Evolutionary conservation across 192 early-diverging fungal genomes (phyloP).

Genomic region (Chytriomyces hyalinus): DNA sequence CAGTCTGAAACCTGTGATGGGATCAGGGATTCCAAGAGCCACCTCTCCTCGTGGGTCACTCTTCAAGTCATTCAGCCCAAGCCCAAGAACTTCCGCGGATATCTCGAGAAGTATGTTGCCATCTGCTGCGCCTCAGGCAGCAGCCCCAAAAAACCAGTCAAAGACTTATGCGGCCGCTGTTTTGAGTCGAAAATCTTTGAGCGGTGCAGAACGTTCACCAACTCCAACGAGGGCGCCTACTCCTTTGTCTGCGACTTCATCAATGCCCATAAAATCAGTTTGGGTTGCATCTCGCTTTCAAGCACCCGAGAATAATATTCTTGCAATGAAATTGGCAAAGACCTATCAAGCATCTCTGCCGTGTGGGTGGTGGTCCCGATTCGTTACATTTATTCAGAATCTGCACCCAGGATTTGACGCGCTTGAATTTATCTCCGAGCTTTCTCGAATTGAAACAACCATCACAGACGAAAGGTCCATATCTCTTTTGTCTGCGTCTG

Average conservation of each 20-base stretch:
- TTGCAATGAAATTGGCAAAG: background rate
- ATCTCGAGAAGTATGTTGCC: too few relatives aligned
- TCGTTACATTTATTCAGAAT: background rate
- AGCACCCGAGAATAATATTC: conserved; percentile 17
- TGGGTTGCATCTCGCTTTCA: background rate
- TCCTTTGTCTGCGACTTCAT: conserved; percentile 15
- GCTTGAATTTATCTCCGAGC: conserved; percentile 18
- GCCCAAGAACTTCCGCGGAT: too few relatives aligned
- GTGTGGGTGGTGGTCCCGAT: conserved; percentile 8
- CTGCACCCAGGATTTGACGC: conserved; percentile 8
- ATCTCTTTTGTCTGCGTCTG: conserved; percentile 8
- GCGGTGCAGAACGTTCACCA: conserved; percentile 6
- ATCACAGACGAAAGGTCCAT: background rate
- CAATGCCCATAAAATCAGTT: background rate
- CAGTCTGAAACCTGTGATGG: too few relatives aligned
- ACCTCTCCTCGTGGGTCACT: too few relatives aligned
- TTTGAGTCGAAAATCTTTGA: background rate
- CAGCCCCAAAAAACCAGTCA: too few relatives aligned
- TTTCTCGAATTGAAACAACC: background rate
- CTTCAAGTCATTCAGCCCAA: too few relatives aligned
- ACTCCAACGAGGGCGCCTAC: conserved; percentile 5
- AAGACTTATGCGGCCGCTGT: too few relatives aligned
- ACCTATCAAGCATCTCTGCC: background rate
- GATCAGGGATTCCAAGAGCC: too few relatives aligned
- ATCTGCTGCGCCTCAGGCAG: too few relatives aligned